A percentile compares a stretch with the other conserved stretches of the same genome.
phyloP scores from a whole-genome alignment of 257 asterid genomes.

The Salvia miltiorrhiza region DNA sequence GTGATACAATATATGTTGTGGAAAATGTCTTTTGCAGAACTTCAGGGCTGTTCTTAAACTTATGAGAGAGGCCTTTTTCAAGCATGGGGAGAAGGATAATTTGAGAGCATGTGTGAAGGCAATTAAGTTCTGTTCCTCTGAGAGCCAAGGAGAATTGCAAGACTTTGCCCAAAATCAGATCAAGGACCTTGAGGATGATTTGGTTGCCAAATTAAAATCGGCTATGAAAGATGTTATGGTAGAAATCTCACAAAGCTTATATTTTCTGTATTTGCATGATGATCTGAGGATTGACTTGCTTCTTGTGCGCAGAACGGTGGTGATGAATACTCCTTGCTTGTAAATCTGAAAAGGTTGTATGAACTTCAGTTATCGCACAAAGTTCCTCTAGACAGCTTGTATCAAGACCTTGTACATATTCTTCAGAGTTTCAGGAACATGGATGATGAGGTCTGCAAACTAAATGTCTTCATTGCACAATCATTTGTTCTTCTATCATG shows the following conservation, averaged over 20 bases:
- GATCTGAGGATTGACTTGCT: slow-evolving; percentile 26
- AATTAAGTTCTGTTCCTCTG: slow-evolving; percentile 73
- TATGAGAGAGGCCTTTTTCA: slow-evolving; percentile 76
- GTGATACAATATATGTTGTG: background rate
- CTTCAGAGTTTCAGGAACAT: slow-evolving; percentile 68
- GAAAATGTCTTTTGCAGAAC: slow-evolving; percentile 40
- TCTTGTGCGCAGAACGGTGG: slow-evolving; percentile 74
- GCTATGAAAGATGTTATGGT: slow-evolving; percentile 86
- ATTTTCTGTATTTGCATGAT: slow-evolving; percentile 17
- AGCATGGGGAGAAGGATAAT: slow-evolving; percentile 84
- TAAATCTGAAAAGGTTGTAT: slow-evolving; percentile 83
- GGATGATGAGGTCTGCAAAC: slow-evolving; percentile 71
- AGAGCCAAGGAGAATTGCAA: slow-evolving; percentile 85
- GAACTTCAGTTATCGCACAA: slow-evolving; percentile 76
- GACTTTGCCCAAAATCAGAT: slow-evolving; percentile 74
- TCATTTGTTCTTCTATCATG: slow-evolving; percentile 5
- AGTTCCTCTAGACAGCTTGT: slow-evolving; percentile 62
- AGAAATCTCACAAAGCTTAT: slow-evolving; percentile 20
- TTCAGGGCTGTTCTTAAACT: slow-evolving; percentile 69
- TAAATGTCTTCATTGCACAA: slow-evolving; percentile 9
- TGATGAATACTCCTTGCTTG: slow-evolving; percentile 85
- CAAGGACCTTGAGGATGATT: slow-evolving; percentile 80
- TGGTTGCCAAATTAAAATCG: slow-evolving; percentile 64
- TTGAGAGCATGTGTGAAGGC: slow-evolving; percentile 89
- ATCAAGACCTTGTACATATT: slow-evolving; percentile 57